A percentile compares a stretch with the other conserved stretches of the same genome.
These are phyloP conservation scores for Penicillium sp. DNA, from an alignment of 2,329 filamentous ascomycete species.

Conservation along the genomic window DNA sequence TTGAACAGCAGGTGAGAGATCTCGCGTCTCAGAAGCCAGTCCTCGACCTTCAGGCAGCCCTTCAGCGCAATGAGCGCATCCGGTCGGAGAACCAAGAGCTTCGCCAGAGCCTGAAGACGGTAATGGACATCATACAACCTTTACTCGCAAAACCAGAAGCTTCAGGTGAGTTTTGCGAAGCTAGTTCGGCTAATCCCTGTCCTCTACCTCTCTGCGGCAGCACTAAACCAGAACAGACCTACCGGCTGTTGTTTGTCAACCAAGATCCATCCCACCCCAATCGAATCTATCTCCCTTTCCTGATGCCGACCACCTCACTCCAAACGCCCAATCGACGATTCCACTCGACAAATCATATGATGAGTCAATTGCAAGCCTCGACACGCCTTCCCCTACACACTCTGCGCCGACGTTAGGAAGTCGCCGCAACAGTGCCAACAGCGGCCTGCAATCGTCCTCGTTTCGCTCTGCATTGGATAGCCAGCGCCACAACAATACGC, in stretches of 20 bases:
- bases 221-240: constrained; percentile 21
- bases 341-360: constrained; percentile 32
- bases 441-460: constrained; percentile 29
- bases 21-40: constrained; percentile 81
- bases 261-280: constrained; percentile 20
- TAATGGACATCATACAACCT: constrained; percentile 61
- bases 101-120: constrained; percentile 66
- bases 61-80: constrained; percentile 76
- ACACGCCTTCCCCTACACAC: constrained; percentile 35
- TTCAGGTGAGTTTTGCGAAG: constrained; percentile 47
- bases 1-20: constrained; percentile 74
- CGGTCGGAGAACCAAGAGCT: constrained; percentile 82
- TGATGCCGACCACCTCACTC: constrained; percentile 30
- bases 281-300: constrained; percentile 31
- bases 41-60: constrained; percentile 76
- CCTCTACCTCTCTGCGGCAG: neutral
- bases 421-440: constrained; percentile 31
- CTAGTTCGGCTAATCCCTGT: no score
- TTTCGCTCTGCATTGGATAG: constrained; percentile 48
- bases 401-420: constrained; percentile 28
- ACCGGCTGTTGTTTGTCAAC: constrained; percentile 19
- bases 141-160: constrained; percentile 46
- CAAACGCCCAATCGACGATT: constrained; percentile 20
- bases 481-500: constrained; percentile 49
- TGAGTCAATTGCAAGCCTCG: constrained; percentile 33